Conservation (phyloP, 805 yeast species). For the Torulaspora delbrueckii region DNA sequence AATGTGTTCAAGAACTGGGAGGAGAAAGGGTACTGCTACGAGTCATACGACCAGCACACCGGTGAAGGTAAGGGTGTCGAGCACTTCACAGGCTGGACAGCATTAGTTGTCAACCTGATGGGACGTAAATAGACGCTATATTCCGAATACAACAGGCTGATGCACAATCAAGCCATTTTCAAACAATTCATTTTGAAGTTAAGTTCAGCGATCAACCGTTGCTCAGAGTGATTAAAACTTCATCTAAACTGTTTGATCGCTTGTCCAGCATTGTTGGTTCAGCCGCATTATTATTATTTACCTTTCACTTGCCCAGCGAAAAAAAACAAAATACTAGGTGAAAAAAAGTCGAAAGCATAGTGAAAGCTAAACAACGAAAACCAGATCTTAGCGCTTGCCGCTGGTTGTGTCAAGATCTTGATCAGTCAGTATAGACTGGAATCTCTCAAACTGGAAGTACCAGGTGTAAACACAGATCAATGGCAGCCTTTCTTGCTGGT, state of each 20-base stretch:
- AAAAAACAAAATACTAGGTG: not conserved
- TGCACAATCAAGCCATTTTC: not conserved
- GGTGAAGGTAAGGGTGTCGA: slow-evolving; percentile 80
- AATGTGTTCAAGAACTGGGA: slow-evolving; percentile 70
- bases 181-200: not conserved
- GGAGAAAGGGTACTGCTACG: slow-evolving; percentile 80
- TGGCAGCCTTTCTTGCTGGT: slow-evolving; percentile 3
- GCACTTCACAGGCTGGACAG: slow-evolving; percentile 94
- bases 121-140: slow-evolving; percentile 16
- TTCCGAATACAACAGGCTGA: not conserved
- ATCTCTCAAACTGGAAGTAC: not conserved
- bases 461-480: slow-evolving; percentile 1
- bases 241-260: not conserved
- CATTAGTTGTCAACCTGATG: slow-evolving; percentile 76
- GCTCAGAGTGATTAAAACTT: too few species aligned
- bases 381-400: not conserved
- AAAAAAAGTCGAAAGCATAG: not conserved
- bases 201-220: not conserved
- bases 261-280: slow-evolving; percentile 9
- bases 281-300: slow-evolving; percentile 11
- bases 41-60: slow-evolving; percentile 73
- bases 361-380: not conserved
- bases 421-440: not conserved
- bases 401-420: not conserved
- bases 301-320: slow-evolving; percentile 7